Conservation (phyloP, 2,329 filamentous ascomycete species). For the Cercospora sp. region DNA sequence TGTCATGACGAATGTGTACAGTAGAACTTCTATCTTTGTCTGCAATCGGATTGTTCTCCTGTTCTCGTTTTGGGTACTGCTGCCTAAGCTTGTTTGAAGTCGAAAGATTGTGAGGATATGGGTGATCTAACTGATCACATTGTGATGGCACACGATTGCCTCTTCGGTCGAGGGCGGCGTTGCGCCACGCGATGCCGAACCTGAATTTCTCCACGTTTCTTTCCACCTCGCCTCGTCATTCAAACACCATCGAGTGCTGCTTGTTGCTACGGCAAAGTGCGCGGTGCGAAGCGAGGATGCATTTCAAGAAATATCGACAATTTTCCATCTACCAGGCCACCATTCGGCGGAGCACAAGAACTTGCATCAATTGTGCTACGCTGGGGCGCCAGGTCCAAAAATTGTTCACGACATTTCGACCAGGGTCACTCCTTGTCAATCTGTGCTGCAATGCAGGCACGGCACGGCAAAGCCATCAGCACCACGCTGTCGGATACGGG, state of each 20-base stretch:
- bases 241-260: not conserved
- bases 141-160: not conserved
- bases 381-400: slow-evolving; percentile 1
- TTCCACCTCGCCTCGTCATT: not conserved
- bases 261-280: not conserved
- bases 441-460: slow-evolving; percentile 1
- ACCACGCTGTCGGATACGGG: slow-evolving; percentile 2
- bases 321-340: not conserved
- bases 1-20: slow-evolving; percentile 9
- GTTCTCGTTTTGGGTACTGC: not conserved
- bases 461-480: slow-evolving; percentile 8
- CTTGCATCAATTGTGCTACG: slow-evolving; percentile 4
- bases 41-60: not conserved
- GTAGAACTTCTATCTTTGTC: slow-evolving; percentile 4
- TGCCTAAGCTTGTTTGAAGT: not conserved
- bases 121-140: not conserved
- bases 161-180: not conserved
- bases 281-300: not conserved
- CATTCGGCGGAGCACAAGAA: not conserved
- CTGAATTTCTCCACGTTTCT: not conserved
- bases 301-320: not conserved
- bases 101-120: not conserved
- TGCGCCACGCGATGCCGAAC: not conserved
- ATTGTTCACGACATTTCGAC: slow-evolving; percentile 8
- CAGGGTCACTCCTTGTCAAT: not conserved